Conservation (phyloP, 1,284 basidiomycete species). For the Sporisorium iseilematis-ciliati region DNA sequence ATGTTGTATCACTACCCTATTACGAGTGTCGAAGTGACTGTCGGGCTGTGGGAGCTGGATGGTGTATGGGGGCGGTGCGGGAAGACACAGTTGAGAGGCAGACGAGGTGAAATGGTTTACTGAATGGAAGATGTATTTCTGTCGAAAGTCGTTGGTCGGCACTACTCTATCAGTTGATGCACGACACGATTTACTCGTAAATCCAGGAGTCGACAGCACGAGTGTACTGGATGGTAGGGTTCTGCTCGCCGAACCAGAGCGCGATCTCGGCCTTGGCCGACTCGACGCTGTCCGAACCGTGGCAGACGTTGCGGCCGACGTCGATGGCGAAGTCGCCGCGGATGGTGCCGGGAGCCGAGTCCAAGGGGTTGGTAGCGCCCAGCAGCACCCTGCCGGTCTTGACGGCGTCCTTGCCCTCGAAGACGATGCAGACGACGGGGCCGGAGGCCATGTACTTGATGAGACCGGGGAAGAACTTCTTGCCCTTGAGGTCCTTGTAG, state of each 20-base stretch:
- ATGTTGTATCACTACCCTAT: too few species aligned
- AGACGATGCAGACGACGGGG: constrained; percentile 96
- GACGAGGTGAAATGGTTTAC: too few species aligned
- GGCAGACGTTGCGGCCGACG: constrained; percentile 76
- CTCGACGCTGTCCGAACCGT: constrained; percentile 82
- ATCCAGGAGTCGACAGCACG: constrained; percentile 66
- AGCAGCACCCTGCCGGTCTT: constrained; percentile 86
- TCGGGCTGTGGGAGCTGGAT: too few species aligned
- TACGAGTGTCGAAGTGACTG: too few species aligned
- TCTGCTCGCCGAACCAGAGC: constrained; percentile 69
- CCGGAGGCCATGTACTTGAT: constrained; percentile 80
- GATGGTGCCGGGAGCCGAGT: constrained; percentile 76
- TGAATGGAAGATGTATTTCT: too few species aligned
- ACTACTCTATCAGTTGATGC: neutral
- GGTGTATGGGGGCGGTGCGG: too few species aligned
- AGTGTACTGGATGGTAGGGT: constrained; percentile 64
- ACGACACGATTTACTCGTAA: constrained; percentile 57
- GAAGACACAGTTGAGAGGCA: too few species aligned
- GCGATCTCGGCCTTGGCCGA: constrained; percentile 68
- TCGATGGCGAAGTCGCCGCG: constrained; percentile 76
- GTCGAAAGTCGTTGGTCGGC: neutral
- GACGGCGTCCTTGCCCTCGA: constrained; percentile 83
- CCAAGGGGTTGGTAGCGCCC: constrained; percentile 95
- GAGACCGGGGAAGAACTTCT: constrained; percentile 69
- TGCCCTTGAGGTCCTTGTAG: constrained; percentile 70